Evolutionary conservation across 2,329 filamentous ascomycete species (phyloP), one percentile per base, ranked within the genome.

Genomic region (Neopestalotiopsis sp.): DNA sequence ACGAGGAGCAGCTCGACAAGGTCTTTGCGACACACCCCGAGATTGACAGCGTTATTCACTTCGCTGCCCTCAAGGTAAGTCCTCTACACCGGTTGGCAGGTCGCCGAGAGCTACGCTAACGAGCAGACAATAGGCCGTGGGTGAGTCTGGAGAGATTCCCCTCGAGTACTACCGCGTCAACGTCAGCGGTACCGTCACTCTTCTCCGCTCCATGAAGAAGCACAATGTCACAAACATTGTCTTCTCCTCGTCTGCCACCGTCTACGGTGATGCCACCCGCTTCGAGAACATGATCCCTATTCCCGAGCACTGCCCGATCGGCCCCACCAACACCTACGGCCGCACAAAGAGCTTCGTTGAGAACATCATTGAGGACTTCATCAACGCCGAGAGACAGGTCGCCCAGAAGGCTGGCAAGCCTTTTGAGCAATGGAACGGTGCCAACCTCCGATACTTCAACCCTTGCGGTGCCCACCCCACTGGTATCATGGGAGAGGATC

Each of bases 201-300:
- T 99, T 62, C 89, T 99, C 71, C 89, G 91, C 72, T 91, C 91
- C 77, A 98, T 99, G 94, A 88, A 90, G 78, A 91, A 91, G 81
- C 90, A 98, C 87, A 92, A 95, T 82, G 95, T 99, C 75, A 89
- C 90, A 83, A 98, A 97, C 86, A 96, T 99, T 77, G 96, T 99
- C 83, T 99, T 99, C 85, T 98, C 95, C 70, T 98, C 94, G 71
- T 98, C 95, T 1, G 96, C 96, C 42, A 99, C 97, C 74, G 96
- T 99, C 74, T 99, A 99, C 82, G 96, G 96, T 79, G 97, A 99
- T 82, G 96, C 95, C 67, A 98, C 96, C 60, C 93, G 94, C 79
- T 94, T 98, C 84, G 91, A 92, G 74, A 92, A 97, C 87, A 99
- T 99, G 96, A 99, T 99, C 74, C 96, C 96, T 72, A 99, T 99